A percentile compares a stretch with the other conserved stretches of the same genome.
These are phyloP conservation scores for Chytriomyces sp. DNA, from an alignment of 192 early-diverging fungal species.

Conservation along the genomic window DNA sequence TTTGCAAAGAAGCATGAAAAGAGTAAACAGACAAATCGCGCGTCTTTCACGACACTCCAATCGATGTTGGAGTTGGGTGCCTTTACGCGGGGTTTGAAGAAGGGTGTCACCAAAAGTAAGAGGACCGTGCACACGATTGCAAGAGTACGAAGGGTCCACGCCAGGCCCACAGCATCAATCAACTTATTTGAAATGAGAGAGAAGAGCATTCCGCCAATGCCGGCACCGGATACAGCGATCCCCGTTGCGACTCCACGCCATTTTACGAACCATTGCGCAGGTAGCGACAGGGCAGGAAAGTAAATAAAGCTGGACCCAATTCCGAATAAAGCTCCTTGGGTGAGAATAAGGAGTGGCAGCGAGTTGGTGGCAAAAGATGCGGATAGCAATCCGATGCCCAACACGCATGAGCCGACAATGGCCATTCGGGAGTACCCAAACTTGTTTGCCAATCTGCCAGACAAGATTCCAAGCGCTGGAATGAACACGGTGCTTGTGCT, in stretches of 20 bases:
- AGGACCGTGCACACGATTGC: constrained; percentile 48
- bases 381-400: constrained; percentile 30
- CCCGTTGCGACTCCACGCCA: constrained; percentile 71
- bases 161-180: constrained; percentile 58
- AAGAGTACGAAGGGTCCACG: constrained; percentile 69
- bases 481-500: constrained; percentile 32
- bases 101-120: constrained; percentile 3
- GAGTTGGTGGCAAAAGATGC: constrained; percentile 23
- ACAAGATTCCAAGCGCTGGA: constrained; percentile 35
- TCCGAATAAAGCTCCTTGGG: constrained; percentile 77
- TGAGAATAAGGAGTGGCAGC: constrained; percentile 51
- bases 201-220: constrained; percentile 72
- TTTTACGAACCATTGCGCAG: constrained; percentile 72
- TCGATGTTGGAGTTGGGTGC: constrained; percentile 14
- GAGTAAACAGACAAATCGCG: constrained; percentile 13
- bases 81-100: constrained; percentile 20
- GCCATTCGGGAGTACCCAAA: constrained; percentile 54
- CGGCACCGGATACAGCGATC: constrained; percentile 71
- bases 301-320: constrained; percentile 67
- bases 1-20: constrained; percentile 43
- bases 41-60: constrained; percentile 23
- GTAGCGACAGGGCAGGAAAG: constrained; percentile 65
- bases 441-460: constrained; percentile 38
- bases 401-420: constrained; percentile 47
- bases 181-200: constrained; percentile 60